phyloP scores from a whole-genome alignment of 495 filamentous ascomycete genomes.

The Penicillium canariense region DNA sequence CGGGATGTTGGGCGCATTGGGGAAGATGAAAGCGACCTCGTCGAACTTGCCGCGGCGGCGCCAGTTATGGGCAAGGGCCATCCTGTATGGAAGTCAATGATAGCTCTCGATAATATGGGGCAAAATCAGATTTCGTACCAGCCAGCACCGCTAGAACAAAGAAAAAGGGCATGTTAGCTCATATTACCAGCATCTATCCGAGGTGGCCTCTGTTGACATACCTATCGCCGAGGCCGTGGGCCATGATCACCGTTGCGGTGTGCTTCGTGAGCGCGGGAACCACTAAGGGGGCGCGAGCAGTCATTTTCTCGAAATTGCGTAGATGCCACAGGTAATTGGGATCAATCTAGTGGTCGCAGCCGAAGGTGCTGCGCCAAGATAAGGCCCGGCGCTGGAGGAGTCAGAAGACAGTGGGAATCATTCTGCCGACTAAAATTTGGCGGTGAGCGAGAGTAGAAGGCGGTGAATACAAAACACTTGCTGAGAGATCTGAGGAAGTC shows the following conservation, averaged over 20 bases:
- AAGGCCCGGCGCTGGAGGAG: too few relatives aligned
- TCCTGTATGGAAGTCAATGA: constrained; percentile 42
- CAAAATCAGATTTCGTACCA: not conserved
- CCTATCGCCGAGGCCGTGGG: constrained; percentile 87
- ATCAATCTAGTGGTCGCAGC: not conserved
- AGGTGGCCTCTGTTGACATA: constrained; percentile 26
- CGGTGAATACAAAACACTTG: too few relatives aligned
- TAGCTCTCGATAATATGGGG: not conserved
- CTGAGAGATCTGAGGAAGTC: too few relatives aligned
- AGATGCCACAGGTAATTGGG: not conserved
- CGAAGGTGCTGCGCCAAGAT: too few relatives aligned
- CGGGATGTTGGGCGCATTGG: constrained; percentile 86
- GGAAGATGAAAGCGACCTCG: constrained; percentile 89
- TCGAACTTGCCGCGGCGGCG: constrained; percentile 78
- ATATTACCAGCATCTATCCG: not conserved
- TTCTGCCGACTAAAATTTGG: too few relatives aligned
- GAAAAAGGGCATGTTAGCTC: not conserved
- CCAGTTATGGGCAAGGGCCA: constrained; percentile 83
- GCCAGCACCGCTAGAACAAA: constrained; percentile 6
- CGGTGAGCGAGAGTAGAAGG: too few relatives aligned
- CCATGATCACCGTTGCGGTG: constrained; percentile 91
- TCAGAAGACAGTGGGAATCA: too few relatives aligned
- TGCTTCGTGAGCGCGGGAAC: constrained; percentile 87
- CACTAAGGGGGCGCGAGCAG: constrained; percentile 58
- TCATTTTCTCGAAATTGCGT: constrained; percentile 39